A percentile compares a stretch with the other conserved stretches of the same genome.
These are phyloP conservation scores for Sanghuangporus sanghuang DNA, from an alignment of 1,284 basidiomycete species.

Conservation along the genomic window DNA sequence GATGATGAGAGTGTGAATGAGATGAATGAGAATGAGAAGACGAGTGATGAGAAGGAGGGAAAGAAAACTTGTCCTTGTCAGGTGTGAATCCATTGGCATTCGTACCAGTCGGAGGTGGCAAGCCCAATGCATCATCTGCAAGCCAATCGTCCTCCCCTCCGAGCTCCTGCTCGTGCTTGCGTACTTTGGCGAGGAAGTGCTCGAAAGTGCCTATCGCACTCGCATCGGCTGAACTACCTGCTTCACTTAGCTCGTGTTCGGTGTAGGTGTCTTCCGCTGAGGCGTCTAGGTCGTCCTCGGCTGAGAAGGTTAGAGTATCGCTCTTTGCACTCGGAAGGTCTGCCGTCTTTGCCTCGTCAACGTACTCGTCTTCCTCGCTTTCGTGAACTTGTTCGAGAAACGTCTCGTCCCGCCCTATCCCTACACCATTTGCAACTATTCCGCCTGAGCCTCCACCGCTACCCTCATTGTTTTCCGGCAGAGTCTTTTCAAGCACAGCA, in stretches of 20 bases:
- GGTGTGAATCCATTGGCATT: background rate
- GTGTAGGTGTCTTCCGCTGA: background rate
- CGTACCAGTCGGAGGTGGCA: background rate
- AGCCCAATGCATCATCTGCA: background rate
- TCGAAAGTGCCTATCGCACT: conserved; percentile 14
- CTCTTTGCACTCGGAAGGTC: background rate
- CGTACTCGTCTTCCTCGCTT: conserved; percentile 1
- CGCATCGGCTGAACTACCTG: background rate
- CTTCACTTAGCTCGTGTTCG: background rate
- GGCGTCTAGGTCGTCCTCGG: background rate
- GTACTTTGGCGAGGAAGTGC: conserved; percentile 9
- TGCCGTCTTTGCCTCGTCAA: background rate
- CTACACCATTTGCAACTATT: conserved; percentile 37
- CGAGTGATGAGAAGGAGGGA: background rate
- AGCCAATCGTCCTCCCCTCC: background rate
- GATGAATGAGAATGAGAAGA: background rate
- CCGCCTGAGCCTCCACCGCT: conserved; percentile 30
- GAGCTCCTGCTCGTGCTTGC: conserved; percentile 11
- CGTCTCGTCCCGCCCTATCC: background rate
- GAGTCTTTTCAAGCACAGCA: conserved; percentile 52
- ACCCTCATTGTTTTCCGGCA: background rate
- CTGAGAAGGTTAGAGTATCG: background rate
- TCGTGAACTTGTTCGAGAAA: conserved; percentile 6
- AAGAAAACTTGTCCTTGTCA: background rate
- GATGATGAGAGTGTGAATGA: conserved; percentile 4